A percentile compares a stretch with the other conserved stretches of the same genome.
These are phyloP conservation scores for Onygena corvina DNA, from an alignment of 2,329 filamentous ascomycete species.

Conservation along the genomic window DNA sequence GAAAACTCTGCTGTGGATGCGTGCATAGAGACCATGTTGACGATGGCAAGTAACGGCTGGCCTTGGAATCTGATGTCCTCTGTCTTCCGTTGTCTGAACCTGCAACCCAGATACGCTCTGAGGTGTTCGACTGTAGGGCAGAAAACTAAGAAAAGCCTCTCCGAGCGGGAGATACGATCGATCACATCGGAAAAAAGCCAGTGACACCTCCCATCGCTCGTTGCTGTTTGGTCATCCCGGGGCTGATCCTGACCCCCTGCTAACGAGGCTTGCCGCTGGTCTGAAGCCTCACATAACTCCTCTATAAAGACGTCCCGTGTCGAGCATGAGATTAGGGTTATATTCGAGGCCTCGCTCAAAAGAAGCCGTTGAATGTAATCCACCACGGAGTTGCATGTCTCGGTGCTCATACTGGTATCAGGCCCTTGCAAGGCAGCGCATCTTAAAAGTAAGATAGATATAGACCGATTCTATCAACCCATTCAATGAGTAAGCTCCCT, in stretches of 20 bases:
- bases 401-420: slow-evolving; percentile 17
- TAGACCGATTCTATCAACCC: not conserved
- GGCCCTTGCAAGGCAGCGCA: not conserved
- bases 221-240: not conserved
- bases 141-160: slow-evolving; percentile 59
- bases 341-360: slow-evolving; percentile 43
- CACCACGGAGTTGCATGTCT: slow-evolving; percentile 41
- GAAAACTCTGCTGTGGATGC: slow-evolving; percentile 36
- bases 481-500: no score
- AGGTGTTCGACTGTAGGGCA: slow-evolving; percentile 64
- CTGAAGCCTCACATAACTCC: slow-evolving; percentile 33
- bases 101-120: slow-evolving; percentile 52
- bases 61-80: slow-evolving; percentile 1
- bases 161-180: slow-evolving; percentile 54
- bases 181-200: slow-evolving; percentile 53
- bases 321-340: slow-evolving; percentile 60
- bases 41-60: slow-evolving; percentile 28
- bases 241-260: not conserved
- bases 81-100: not conserved
- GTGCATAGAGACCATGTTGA: slow-evolving; percentile 34
- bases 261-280: not conserved
- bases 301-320: slow-evolving; percentile 52
- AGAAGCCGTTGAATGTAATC: slow-evolving; percentile 54
- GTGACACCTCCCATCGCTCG: not conserved
- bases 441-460: not conserved